Conservation (phyloP, 768 basidiomycete genomes). For the Xerocomus brunneocitrinus region DNA sequence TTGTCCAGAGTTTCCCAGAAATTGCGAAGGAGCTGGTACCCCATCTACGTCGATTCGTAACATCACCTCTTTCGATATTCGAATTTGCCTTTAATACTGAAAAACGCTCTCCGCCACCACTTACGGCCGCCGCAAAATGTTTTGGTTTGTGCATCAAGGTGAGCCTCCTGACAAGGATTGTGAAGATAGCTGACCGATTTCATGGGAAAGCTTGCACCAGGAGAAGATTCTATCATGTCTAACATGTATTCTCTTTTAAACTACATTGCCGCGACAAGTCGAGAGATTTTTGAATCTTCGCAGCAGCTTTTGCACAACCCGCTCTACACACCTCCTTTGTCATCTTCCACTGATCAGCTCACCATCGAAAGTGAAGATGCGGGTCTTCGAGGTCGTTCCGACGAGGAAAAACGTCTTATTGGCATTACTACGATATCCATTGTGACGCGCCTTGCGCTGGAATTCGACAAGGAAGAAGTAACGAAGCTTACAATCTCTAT, state of each 20-base stretch:
- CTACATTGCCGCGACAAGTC: slow-evolving; percentile 80
- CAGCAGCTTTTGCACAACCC: slow-evolving; percentile 41
- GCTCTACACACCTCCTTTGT: slow-evolving; percentile 31
- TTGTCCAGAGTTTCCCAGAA: slow-evolving; percentile 84
- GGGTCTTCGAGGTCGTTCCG: slow-evolving; percentile 63
- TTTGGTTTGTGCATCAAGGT: slow-evolving; percentile 87
- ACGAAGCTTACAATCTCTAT: slow-evolving; percentile 88
- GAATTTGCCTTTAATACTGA: slow-evolving; percentile 79
- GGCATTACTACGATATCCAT: slow-evolving; percentile 91
- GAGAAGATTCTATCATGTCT: slow-evolving; percentile 87
- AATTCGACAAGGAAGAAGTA: slow-evolving; percentile 84
- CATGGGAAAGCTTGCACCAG: slow-evolving; percentile 62
- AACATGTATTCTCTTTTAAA: slow-evolving; percentile 97
- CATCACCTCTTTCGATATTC: slow-evolving; percentile 82
- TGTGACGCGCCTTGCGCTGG: slow-evolving; percentile 81
- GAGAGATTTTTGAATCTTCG: slow-evolving; percentile 59
- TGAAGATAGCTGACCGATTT: slow-evolving; percentile 4
- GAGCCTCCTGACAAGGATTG: background rate
- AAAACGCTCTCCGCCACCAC: slow-evolving; percentile 67
- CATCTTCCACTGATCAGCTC: slow-evolving; percentile 40
- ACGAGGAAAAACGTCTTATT: slow-evolving; percentile 80
- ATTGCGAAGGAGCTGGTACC: slow-evolving; percentile 69
- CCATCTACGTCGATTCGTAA: slow-evolving; percentile 83
- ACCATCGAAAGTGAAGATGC: slow-evolving; percentile 57
- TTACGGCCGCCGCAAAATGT: slow-evolving; percentile 85